Evolutionary conservation across 176 grass and related monocot genomes (phyloP), one percentile per base, ranked within the genome.

Genomic region (Aegilops umbellulata): DNA sequence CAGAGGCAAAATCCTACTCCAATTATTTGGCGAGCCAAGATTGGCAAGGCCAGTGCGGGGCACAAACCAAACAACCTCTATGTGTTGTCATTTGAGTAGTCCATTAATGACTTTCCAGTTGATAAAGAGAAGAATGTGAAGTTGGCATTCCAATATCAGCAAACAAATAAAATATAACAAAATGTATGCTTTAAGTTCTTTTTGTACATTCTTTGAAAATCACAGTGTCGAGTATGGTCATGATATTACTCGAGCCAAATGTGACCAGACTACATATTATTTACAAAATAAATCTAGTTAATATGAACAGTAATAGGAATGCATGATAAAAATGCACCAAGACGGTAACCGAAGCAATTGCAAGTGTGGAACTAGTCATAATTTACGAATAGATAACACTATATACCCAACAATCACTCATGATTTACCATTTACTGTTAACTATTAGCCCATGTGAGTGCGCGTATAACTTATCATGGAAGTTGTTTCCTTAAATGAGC

Each of bases 401-500:
- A 10, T 82, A 70, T 10, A 39, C 49, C 29, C 20, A 82, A 23
- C 53, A 16, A 47, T 35, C 24, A 23, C 23, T 29, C 60, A 85
- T 85, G 31, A 24, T 89, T 84, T 76, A 76, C 72, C 66, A 66
- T 57, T 20, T 24, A 32, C 14, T 13, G 3, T 46, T 46, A 46
- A 46, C 49, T 27, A 69, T 63, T 70, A 60, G 10, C 36, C 60
- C 64, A 83, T 74, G 26, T 82, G 13, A 80, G 26, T 73, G 14
- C 31, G 38, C 7, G 14, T 3, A 57, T 5, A 44, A 26, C 38
- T 57, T 89, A 86, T 77, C 78, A 77, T 49, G 75, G 26, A 72
- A 64, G 8, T 32, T 14, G 63, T 93, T 80, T 47, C 51, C 23
- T 78, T 74, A 68, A 87, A 86, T 76, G 80, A 86, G n/a, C 49